Evolutionary conservation across 2,329 filamentous ascomycete species (phyloP), one percentile per base, ranked within the genome.

Genomic region (Byssochlamys sp.): DNA sequence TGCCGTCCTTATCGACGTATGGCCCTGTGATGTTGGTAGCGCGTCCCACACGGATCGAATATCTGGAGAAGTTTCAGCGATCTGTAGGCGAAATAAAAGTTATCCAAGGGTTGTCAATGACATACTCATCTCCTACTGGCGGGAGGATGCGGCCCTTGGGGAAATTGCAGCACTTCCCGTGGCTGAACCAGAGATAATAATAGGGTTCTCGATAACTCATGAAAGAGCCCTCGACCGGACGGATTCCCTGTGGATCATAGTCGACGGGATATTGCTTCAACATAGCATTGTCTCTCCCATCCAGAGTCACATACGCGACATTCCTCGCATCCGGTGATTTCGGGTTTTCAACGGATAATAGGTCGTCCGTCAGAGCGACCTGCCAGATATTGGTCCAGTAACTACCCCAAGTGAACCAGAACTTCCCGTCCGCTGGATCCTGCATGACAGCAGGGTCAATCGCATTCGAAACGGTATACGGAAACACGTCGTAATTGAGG

Each of bases 321-420:
- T 72, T 70, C 3, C 58, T 60, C 3, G 65, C 65, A 53, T 69
- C 62, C 3, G 66, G 63, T 4, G 61, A n/a, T 1, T 54, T 24
- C 1, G 63, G 61, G 1, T 59, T 65, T 14, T 60, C 64, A 9
- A 55, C 57, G 1, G 66, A 66, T 11, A 71, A 50, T 9, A 70
- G 55, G 49, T 69, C 65, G 1, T 61, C 39, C 7, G 58, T 59
- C 59, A 88, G 77, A 35, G 75, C 70, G 1, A 84, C 80, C 66
- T 84, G 81, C 75, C 83, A 87, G 61, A 89, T 78, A 62, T 84
- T 81, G 4, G 74, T 72, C 85, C 85, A 90, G 76, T 87, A 89
- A 50, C 82, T 86, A 50, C 86, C 87, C 60, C 87, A 89, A 55
- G 77, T 82, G 64, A 85, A 70, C 58, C 78, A 78, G 61, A 78